Conservation (phyloP, 2,329 filamentous ascomycete species). For the Fusarium humuli region DNA sequence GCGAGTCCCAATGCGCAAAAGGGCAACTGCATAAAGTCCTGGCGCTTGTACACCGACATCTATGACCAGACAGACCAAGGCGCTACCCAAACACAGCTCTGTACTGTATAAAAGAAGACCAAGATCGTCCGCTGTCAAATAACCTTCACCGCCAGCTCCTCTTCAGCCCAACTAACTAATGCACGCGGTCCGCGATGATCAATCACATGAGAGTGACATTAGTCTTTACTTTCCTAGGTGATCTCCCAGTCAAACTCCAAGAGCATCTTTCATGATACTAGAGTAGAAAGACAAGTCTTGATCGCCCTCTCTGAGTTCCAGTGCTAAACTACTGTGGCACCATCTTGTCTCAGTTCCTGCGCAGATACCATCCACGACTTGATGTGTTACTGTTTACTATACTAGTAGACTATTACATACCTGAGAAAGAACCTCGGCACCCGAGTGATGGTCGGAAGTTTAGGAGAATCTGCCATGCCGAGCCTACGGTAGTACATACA, state of each 20-base stretch:
- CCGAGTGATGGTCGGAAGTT: constrained; percentile 8
- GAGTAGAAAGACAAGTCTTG: neutral
- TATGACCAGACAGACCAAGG: constrained; percentile 29
- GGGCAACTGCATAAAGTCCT: constrained; percentile 16
- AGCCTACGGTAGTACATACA: constrained; percentile 13
- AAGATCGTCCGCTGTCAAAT: constrained; percentile 7
- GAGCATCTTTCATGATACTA: neutral
- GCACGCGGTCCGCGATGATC: constrained; percentile 33
- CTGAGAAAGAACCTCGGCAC: neutral
- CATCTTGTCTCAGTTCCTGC: neutral
- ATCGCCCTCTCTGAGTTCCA: neutral
- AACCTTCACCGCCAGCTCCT: constrained; percentile 41
- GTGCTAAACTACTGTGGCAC: neutral
- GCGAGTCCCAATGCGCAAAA: constrained; percentile 12
- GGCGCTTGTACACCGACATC: constrained; percentile 37
- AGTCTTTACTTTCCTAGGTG: neutral
- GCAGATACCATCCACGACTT: neutral
- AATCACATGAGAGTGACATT: constrained; percentile 5
- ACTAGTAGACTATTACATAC: neutral
- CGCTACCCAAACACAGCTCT: constrained; percentile 13
- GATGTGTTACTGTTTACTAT: neutral
- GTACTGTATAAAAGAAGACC: constrained; percentile 24
- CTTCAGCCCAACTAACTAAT: constrained; percentile 32
- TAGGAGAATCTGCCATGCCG: constrained; percentile 39
- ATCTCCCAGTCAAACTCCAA: neutral